Conservation (phyloP, 2,329 filamentous ascomycete genomes). For the Sporothrix humicola region DNA sequence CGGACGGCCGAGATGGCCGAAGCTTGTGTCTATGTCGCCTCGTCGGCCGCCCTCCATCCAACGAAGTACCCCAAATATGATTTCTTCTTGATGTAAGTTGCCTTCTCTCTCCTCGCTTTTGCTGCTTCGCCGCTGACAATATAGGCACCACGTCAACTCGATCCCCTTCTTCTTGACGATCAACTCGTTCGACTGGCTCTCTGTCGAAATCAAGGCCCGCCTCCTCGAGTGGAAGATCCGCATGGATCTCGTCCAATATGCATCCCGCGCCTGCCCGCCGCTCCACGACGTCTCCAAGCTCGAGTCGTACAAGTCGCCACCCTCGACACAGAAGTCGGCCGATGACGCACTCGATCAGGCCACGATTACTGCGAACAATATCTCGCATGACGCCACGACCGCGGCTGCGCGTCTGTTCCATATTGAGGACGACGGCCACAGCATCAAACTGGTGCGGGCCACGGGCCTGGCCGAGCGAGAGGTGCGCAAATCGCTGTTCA, state of each 20-base stretch:
- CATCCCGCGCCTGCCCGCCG: constrained; percentile 67
- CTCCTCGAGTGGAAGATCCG: constrained; percentile 84
- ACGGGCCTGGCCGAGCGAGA: constrained; percentile 64
- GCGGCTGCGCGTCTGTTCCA: constrained; percentile 55
- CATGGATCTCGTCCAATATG: constrained; percentile 75
- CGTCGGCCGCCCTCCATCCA: constrained; percentile 65
- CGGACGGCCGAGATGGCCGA: constrained; percentile 71
- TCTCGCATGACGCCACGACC: constrained; percentile 53
- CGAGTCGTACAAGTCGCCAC: constrained; percentile 12
- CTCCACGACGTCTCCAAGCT: constrained; percentile 53
- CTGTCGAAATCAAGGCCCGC: constrained; percentile 64
- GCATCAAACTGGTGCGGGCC: constrained; percentile 74
- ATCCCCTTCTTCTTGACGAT: constrained; percentile 76
- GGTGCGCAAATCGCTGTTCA: constrained; percentile 46
- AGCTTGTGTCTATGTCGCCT: constrained; percentile 56
- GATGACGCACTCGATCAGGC: neutral
- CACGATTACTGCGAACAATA: constrained; percentile 43
- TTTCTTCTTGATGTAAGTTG: constrained; percentile 69
- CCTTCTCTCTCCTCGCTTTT: too few relatives aligned
- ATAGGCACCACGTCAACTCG: constrained; percentile 76
- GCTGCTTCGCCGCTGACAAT: neutral
- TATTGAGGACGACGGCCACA: constrained; percentile 78
- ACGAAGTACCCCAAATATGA: constrained; percentile 75
- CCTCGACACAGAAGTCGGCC: neutral
- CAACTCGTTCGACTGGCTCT: constrained; percentile 65